Evolutionary conservation across 768 basidiomycete species (phyloP), one percentile per base, ranked within the genome.

Genomic region (Hericium coralloides): DNA sequence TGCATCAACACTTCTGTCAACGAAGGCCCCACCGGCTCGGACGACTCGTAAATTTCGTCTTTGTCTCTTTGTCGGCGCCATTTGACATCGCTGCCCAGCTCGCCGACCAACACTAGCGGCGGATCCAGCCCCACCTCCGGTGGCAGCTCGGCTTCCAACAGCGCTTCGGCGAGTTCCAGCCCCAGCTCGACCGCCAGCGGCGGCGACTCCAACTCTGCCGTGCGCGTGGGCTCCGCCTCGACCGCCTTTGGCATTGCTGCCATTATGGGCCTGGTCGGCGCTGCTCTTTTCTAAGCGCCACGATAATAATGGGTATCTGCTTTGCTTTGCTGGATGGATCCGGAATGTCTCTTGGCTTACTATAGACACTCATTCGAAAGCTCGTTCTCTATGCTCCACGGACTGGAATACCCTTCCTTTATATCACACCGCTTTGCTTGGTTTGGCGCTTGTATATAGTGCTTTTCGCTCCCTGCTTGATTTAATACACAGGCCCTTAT

Each of bases 181-280:
- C 54, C 68, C 39, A 47, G 65, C 39, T 54, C 63, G n/a, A 57
- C 69, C 37, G 54, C 68, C 45, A 39, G 64, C 38, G 52, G 63
- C n/a, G 25, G 67, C 20, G 59, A 69, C 51, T 66, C 67, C 47
- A 37, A 59, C 43, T 60, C 56, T 23, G 71, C 68, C 45, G 74
- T 68, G 45, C 72, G 73, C 15, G 68, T 62, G 52, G 70, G 66
- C 56, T 61, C 65, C 39, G 53, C 62, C 41, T 61, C 70, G 52
- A 67, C 73, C 10, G 64, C 72, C 0, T 69, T 76, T 61, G 77
- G 79, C 15, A 61, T 82, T 23, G 79, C 77, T 49, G 75, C 75
- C 39, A 36, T 81, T 38, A 68, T 84, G 65, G 80, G 81, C 20
- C 62, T 82, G 47, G 66, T 80, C 55, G 81, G 81, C 43, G 73